phyloP scores from a whole-genome alignment of 768 basidiomycete species.

The Boletus subcaerulescens region DNA sequence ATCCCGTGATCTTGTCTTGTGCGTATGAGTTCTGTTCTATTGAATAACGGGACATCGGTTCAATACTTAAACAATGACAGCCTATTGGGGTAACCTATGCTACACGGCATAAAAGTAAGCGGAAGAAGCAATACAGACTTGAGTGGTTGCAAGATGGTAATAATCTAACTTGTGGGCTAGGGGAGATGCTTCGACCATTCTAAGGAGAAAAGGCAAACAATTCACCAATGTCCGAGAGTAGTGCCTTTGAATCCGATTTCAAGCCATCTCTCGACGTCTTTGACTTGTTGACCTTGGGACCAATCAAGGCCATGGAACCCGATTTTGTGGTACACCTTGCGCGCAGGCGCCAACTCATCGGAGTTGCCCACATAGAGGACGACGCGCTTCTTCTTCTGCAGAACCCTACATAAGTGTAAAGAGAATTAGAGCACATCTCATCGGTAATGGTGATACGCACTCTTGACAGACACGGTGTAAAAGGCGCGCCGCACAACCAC shows the following conservation, averaged over 20 bases:
- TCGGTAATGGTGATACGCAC: slow-evolving; percentile 24
- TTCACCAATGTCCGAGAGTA: slow-evolving; percentile 17
- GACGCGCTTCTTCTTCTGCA: slow-evolving; percentile 32
- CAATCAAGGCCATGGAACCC: slow-evolving; percentile 21
- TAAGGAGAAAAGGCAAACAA: background rate
- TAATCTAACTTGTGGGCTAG: background rate
- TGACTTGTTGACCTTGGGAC: slow-evolving; percentile 1
- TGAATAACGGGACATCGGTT: too few species aligned
- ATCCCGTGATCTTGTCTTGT: too few species aligned
- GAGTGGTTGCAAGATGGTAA: background rate
- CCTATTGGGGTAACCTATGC: slow-evolving; percentile 7
- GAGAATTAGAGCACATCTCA: background rate
- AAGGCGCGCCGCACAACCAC: slow-evolving; percentile 60
- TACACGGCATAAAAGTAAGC: slow-evolving; percentile 3
- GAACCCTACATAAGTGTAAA: slow-evolving; percentile 20
- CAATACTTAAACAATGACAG: too few species aligned
- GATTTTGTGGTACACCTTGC: slow-evolving; percentile 20
- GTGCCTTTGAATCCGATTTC: slow-evolving; percentile 19
- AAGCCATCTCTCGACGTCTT: slow-evolving; percentile 18
- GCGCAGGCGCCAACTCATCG: slow-evolving; percentile 12
- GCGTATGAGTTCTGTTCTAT: too few species aligned
- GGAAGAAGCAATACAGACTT: background rate
- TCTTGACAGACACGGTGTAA: slow-evolving; percentile 54
- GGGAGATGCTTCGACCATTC: background rate
- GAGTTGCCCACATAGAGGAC: slow-evolving; percentile 61